Evolutionary conservation across 2,329 filamentous ascomycete genomes (phyloP), one percentile per base, ranked within the genome.

Genomic region (Zarea fungicola): DNA sequence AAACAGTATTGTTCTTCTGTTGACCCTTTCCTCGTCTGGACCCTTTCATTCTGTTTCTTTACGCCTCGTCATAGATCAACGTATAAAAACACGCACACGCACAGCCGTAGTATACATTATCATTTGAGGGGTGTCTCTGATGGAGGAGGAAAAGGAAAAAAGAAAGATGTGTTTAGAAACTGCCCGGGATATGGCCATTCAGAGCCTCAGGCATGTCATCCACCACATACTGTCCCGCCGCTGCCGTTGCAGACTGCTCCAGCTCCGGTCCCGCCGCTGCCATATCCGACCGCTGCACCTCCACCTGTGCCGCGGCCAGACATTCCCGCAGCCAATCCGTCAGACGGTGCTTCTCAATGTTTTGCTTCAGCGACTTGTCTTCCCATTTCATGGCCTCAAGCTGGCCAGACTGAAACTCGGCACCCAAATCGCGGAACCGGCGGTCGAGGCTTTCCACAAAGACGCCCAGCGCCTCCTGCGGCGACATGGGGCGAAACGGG

Each of bases 301-400:
- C 60, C 8, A 57, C 52, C 37, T 67, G 62, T 16, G 70, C 71
- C 22, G 62, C 62, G 25, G 70, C 65, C 19, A 68, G 63, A 6
- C 67, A 65, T 11, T 64, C 64, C 9, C 57, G 62, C 16, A 72
- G 65, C 87, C 91, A 95, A 49, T 84, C 76, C 6, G 82, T 80
- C 10, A 96, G 75, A 31, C 83, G 76, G 51, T 81, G 76, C 63
- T 83, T 83, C 49, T 85, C 78, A 18, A 93, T 73, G 61, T 81
- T 81, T 43, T 76, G 74, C 44, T 74, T 69, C 32, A 96, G 72
- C 10, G 78, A 62, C 52, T 77, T 75, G 60, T 92, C 86, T 66
- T 96, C 90, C 50, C 76, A 75, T 50, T 79, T 73, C 70, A 93
- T 85, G 50, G 89, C 87, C 22, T 83, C 78, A 23, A 84, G 69